phyloP scores from a whole-genome alignment of 148 eudicot species.

The Pharnaceum exiguum region DNA sequence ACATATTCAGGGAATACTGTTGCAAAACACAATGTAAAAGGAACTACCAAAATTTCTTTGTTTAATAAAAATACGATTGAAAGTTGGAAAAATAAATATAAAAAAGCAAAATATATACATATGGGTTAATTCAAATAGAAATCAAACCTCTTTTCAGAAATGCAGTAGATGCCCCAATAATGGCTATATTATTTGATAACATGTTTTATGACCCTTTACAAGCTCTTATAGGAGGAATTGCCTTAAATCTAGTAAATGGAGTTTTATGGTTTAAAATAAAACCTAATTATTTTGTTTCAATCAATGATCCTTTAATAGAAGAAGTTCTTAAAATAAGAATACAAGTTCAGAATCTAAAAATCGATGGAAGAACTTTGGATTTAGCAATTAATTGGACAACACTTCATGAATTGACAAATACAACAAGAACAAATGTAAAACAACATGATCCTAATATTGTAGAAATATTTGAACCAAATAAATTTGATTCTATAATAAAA shows the following conservation, averaged over 20 bases:
- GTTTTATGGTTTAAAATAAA: not conserved
- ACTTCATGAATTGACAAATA: not conserved
- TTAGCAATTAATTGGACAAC: not conserved
- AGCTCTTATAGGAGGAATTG: not conserved
- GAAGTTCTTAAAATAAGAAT: not conserved
- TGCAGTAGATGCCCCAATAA: not conserved
- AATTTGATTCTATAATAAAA: not conserved
- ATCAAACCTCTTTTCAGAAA: not conserved
- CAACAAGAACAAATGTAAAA: no score
- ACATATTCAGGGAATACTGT: not conserved
- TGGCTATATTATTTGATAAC: not conserved
- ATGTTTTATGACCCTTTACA: not conserved
- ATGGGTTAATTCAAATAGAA: not conserved
- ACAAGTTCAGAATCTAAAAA: not conserved
- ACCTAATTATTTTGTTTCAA: not conserved
- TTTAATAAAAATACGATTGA: no score
- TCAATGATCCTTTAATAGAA: not conserved
- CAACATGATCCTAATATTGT: not conserved
- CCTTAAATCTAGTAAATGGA: not conserved
- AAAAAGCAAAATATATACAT: not conserved
- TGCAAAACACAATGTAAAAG: not conserved
- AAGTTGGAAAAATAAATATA: not conserved
- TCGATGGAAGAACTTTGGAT: not conserved
- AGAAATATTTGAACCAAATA: not conserved
- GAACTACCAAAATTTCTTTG: not conserved